A percentile compares a stretch with the other conserved stretches of the same genome.
Conservation (phyloP, 441 rosid genomes). For the Adansonia rubrostipa region DNA sequence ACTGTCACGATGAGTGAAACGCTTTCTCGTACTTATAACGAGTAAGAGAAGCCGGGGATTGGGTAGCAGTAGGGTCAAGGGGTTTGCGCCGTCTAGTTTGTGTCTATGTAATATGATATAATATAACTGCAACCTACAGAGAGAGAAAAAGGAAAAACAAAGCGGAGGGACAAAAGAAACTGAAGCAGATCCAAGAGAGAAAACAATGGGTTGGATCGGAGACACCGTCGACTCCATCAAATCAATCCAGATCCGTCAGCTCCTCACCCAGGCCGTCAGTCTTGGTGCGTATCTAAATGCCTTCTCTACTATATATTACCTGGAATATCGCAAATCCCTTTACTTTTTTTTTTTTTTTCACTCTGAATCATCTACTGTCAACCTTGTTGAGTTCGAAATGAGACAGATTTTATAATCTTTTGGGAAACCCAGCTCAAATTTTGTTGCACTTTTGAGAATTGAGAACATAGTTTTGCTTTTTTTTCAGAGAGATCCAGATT, state of each 20-base stretch:
- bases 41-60: not conserved
- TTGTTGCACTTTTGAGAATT: not conserved
- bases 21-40: no score
- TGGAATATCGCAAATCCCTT: not conserved
- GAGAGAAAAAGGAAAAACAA: not conserved
- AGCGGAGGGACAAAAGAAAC: not conserved
- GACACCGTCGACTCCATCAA: conserved; percentile 27
- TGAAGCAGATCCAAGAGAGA: not conserved
- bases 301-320: not conserved
- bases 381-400: not conserved
- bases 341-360: not conserved
- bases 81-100: not conserved
- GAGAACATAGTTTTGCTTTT: not conserved
- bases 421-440: not conserved
- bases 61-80: not conserved
- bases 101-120: no score
- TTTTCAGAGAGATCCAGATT: conserved; percentile 10
- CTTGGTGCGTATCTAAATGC: conserved; percentile 19
- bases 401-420: not conserved
- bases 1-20: no score
- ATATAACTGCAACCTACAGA: not conserved
- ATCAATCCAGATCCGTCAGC: conserved; percentile 33
- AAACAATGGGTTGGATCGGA: conserved; percentile 31
- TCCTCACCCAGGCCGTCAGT: conserved; percentile 31
- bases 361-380: not conserved